phyloP scores from a whole-genome alignment of 495 filamentous ascomycete genomes.

The Aspergillus carlsbadensis region DNA sequence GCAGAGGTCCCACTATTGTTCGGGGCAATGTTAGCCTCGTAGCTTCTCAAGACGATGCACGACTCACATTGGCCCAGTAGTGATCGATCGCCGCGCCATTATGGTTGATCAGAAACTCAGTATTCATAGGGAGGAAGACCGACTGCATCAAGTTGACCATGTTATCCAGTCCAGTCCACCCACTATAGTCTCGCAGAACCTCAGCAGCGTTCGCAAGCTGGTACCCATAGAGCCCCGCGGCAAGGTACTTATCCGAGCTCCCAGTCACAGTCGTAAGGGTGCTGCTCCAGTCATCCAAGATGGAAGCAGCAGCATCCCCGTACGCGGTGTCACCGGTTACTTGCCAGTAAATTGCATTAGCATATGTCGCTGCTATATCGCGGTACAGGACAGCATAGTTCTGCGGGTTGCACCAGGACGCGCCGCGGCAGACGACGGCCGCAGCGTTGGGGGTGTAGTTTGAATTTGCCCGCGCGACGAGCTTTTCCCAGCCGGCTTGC shows the following conservation, averaged over 20 bases:
- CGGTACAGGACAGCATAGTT: constrained; percentile 38
- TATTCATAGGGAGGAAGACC: constrained; percentile 38
- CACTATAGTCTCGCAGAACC: constrained; percentile 35
- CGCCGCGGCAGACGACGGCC: constrained; percentile 30
- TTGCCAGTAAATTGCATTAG: constrained; percentile 39
- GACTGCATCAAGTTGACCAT: constrained; percentile 28
- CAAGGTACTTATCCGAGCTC: constrained; percentile 37
- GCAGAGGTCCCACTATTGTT: constrained; percentile 45
- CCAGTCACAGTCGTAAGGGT: constrained; percentile 36
- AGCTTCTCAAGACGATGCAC: not conserved
- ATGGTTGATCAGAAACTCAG: constrained; percentile 30
- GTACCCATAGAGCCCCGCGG: constrained; percentile 46
- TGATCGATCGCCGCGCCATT: constrained; percentile 30
- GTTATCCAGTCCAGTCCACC: constrained; percentile 24
- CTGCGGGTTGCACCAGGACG: constrained; percentile 24
- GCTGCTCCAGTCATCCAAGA: constrained; percentile 39
- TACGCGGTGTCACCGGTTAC: constrained; percentile 34
- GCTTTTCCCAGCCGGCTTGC: constrained; percentile 32
- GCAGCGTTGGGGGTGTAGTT: not conserved
- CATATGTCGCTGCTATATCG: constrained; percentile 40
- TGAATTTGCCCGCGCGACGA: constrained; percentile 20
- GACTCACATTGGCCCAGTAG: constrained; percentile 39
- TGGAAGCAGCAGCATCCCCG: constrained; percentile 30
- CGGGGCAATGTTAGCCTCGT: not conserved
- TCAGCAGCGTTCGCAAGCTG: constrained; percentile 47